Evolutionary conservation across 306 rosid species (phyloP).

Genomic region (Citrullus mucosospermus): DNA sequence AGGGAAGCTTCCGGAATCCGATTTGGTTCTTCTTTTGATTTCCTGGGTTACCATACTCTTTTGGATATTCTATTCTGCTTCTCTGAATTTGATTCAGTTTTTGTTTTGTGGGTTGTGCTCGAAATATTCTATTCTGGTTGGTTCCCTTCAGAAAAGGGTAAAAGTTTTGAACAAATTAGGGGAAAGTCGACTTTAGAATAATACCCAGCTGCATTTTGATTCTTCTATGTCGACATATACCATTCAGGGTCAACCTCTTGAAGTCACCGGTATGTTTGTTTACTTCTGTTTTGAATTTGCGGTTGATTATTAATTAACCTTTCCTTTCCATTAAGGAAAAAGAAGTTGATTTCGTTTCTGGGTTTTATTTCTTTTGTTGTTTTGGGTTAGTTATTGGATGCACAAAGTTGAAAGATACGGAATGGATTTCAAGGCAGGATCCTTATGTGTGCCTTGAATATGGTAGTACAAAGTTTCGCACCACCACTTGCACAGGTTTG

Average conservation of each 20-base stretch:
- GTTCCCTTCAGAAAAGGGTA: background rate
- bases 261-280: conserved; percentile 44
- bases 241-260: conserved; percentile 63
- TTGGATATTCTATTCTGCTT: background rate
- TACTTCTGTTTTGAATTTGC: background rate
- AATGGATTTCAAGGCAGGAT: conserved; percentile 87
- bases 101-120: background rate
- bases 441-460: conserved; percentile 77
- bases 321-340: background rate
- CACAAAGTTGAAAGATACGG: conserved; percentile 65
- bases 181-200: background rate
- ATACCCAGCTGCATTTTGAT: background rate
- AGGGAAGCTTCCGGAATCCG: background rate
- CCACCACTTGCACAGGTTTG: conserved; percentile 69
- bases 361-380: background rate
- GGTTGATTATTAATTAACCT: background rate
- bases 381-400: conserved; percentile 50
- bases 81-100: background rate
- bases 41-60: background rate
- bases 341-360: background rate
- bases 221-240: conserved; percentile 41
- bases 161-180: background rate
- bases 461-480: conserved; percentile 46
- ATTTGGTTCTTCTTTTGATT: background rate
- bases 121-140: background rate